Base-by-base conservation (phyloP, 202 grass and related monocot species). In the Brachypodium distachyon region DNA sequence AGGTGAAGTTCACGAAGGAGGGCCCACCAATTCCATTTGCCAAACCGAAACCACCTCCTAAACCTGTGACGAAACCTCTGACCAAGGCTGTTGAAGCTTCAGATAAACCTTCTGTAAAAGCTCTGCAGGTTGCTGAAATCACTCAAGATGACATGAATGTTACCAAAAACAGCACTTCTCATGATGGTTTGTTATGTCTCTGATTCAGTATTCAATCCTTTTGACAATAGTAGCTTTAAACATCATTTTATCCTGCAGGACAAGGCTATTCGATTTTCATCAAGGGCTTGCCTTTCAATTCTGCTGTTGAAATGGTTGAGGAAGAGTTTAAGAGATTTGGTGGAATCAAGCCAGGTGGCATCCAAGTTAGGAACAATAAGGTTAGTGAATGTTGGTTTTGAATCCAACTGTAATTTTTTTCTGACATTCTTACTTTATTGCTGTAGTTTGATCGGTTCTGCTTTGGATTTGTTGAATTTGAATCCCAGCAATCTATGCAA, bases 401-500 rank as follows among this genome's bases (percentile, higher is more conserved):
- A 21, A 9, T 8, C 5, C 25, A 70, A 13, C 8, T 44, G 2
- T 73, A 9, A 46, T 73, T 19, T 50, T 66, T 77, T 38, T 66
- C 17, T 81, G 49, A 63, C 41, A 19, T 42, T 76, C 16, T 61
- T 41, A 53, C 37, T 37, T 26, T 12, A 39, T 57, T 81, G 36
- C 38, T 88, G 46, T 80, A 97, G 95, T 52, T 72, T 82, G 87
- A 94, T 61, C 82, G 44, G 3, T 93, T 88, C 63, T 90, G 83
- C 54, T 99, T 87, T 81, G 96, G 96, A 1, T 99, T 99, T 91
- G 78, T 99, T 18, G 85, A 99, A 66, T 96, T 87, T 57, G 90
- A 89, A 74, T 81, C 89, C n/a, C 54, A 78, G 31, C 77, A 96
- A 81, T 90, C 96, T 28, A 96, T 91, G 96, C 75, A 91, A 85